These are phyloP conservation scores for Bretziella fagacearum DNA, from an alignment of 2,329 filamentous ascomycete species.

Conservation along the genomic window DNA sequence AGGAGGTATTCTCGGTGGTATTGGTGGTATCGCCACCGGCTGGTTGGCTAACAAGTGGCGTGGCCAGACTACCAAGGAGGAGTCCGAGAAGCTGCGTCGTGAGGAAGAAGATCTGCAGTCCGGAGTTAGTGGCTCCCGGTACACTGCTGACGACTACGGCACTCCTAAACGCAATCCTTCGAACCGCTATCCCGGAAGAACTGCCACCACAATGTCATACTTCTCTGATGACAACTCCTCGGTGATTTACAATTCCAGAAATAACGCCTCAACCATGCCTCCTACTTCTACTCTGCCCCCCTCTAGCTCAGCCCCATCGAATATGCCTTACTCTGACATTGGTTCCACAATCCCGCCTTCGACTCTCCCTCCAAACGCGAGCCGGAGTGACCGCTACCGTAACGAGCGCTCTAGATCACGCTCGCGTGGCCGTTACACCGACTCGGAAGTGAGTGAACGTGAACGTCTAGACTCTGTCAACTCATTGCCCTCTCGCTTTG, in stretches of 20 bases:
- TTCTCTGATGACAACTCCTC: conserved; percentile 5
- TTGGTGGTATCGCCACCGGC: conserved; percentile 48
- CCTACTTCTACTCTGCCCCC: conserved; percentile 3
- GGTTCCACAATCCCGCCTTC: conserved; percentile 3
- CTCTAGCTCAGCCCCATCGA: not conserved
- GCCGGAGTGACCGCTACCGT: conserved; percentile 4
- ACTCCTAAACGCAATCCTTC: conserved; percentile 19
- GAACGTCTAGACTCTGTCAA: conserved; percentile 10
- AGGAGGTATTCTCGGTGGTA: conserved; percentile 23
- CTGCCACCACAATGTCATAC: conserved; percentile 9
- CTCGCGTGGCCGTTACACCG: conserved; percentile 8
- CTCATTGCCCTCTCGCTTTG: conserved; percentile 15
- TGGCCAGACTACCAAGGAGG: conserved; percentile 34
- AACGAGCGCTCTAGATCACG: conserved; percentile 4
- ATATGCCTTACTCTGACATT: conserved; percentile 8
- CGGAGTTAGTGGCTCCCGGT: conserved; percentile 44
- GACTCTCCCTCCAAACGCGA: conserved; percentile 8
- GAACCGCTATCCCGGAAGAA: conserved; percentile 1
- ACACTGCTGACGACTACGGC: conserved; percentile 48
- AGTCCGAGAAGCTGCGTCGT: conserved; percentile 26
- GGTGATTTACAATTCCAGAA: conserved; percentile 1
- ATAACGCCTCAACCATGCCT: not conserved
- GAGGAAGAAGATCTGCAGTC: conserved; percentile 39
- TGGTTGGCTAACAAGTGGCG: conserved; percentile 51
- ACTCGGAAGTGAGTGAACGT: conserved; percentile 8